phyloP scores from a whole-genome alignment of 768 basidiomycete species.

The Trametes coccinea region DNA sequence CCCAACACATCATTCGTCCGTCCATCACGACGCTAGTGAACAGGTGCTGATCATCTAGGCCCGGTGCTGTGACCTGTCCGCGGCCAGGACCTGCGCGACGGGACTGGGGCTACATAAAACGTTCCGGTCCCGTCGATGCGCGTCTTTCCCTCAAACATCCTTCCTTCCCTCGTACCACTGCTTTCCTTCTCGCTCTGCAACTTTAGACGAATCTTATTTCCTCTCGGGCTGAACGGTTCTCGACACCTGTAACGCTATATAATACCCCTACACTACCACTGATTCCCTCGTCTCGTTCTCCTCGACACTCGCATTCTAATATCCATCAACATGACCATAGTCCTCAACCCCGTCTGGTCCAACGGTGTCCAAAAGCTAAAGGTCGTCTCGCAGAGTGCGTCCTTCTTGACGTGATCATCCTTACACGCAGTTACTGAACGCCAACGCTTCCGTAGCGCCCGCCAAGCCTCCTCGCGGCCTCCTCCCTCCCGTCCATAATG shows the following conservation, averaged over 20 bases:
- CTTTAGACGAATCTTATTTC: constrained; percentile 7
- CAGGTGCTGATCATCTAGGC: constrained; percentile 19
- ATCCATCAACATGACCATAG: constrained; percentile 34
- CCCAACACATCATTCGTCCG: constrained; percentile 13
- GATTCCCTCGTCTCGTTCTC: constrained; percentile 5
- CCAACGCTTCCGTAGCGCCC: constrained; percentile 22
- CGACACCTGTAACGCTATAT: constrained; percentile 7
- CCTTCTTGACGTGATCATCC: background rate
- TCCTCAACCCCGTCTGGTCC: constrained; percentile 69
- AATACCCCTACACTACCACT: constrained; percentile 14
- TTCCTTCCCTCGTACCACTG: constrained; percentile 6
- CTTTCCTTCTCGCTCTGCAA: background rate
- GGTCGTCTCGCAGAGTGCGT: constrained; percentile 55
- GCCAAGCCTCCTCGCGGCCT: constrained; percentile 43
- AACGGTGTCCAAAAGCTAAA: constrained; percentile 74
- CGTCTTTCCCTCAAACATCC: constrained; percentile 7
- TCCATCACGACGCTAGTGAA: constrained; percentile 8
- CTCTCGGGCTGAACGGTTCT: background rate
- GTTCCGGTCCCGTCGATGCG: background rate
- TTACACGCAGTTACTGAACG: constrained; percentile 17
- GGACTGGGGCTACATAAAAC: constrained; percentile 13
- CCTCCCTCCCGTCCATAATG: constrained; percentile 58
- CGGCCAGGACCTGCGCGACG: constrained; percentile 1
- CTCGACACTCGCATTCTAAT: background rate
- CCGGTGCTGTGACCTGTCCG: background rate